Evolutionary conservation across 2,329 filamentous ascomycete genomes (phyloP).

Genomic region (Microdochium bolleyi): DNA sequence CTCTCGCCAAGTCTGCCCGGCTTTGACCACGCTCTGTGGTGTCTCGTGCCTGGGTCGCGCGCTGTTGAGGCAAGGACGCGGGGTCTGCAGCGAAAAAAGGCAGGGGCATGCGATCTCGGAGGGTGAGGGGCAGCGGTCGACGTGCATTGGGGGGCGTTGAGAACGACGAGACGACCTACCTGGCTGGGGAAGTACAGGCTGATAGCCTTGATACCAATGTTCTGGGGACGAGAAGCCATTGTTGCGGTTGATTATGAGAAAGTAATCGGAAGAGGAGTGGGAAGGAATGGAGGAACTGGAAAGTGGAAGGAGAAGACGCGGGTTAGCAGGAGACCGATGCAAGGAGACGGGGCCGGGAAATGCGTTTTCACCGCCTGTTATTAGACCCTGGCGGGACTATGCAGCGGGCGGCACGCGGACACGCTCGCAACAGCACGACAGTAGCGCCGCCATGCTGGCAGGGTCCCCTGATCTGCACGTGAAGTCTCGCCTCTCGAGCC

Average conservation of each 20-base stretch:
- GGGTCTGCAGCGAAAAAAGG: neutral
- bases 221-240: constrained; percentile 73
- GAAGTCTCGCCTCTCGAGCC: neutral
- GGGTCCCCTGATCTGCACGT: neutral
- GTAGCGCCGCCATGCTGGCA: neutral
- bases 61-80: neutral
- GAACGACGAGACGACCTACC: constrained; percentile 41
- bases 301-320: neutral
- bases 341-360: neutral
- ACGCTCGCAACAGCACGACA: neutral
- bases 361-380: neutral
- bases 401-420: neutral
- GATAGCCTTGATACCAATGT: constrained; percentile 90
- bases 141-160: neutral
- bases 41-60: neutral
- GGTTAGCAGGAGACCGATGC: neutral
- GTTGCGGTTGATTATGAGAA: constrained; percentile 11
- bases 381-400: neutral
- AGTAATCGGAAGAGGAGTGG: constrained; percentile 1
- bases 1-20: neutral
- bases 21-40: neutral
- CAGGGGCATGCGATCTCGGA: constrained; percentile 4
- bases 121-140: neutral
- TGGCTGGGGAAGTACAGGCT: constrained; percentile 83
- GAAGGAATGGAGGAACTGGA: constrained; percentile 3